Base-by-base conservation (phyloP, 129 eudicot species). In the Chrysanthemum seticuspe region DNA sequence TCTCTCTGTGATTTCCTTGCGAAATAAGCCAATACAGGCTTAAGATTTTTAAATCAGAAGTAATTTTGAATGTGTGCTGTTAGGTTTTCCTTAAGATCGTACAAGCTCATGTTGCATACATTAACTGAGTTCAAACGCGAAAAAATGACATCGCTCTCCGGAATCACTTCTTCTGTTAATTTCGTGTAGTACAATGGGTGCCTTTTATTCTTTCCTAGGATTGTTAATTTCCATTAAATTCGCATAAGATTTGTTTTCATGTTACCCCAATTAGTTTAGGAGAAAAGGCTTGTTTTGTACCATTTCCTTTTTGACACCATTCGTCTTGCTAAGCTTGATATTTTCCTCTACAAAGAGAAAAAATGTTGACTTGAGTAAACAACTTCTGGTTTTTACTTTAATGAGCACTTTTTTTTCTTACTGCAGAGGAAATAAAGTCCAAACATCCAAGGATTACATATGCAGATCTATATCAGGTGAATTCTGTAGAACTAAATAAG, bases 391-490 rank as follows among this genome's bases (percentile, higher is more conserved):
- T 48, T 45, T 21, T 21, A 48, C 72, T 74, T 34, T 57, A 73
- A 71, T 14, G 53, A 53, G 59, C 70, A 23, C 58, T 62, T 79
- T 40, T 72, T 13, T 85, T 67, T 58, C 58, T 85, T 56, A 55
- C 80, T 67, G 85, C 97, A 93, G 98, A 94, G 51, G 91, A 84
- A 80, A 82, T 94, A 78, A 94, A 94, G 86, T 82, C 88, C 69
- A 90, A 83, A 72, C 88, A 89, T 80, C 94, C 96, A 62, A 88
- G 79, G 82, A 86, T 94, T 72, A 88, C 97, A n/a, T 94, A 88
- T 83, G 99, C 99, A 50, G 99, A 94, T 83, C 87, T 94, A 31
- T 94, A 90, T 80, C 99, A 94, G 99, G 99, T 94, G 80, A 82
- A 62, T 54, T 54, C 68, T 54, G 1, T 63, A 60, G 48, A 47